Evolutionary conservation across 2,329 filamentous ascomycete species (phyloP), one percentile per base, ranked within the genome.

Genomic region (Stagonosporopsis rhizophila): DNA sequence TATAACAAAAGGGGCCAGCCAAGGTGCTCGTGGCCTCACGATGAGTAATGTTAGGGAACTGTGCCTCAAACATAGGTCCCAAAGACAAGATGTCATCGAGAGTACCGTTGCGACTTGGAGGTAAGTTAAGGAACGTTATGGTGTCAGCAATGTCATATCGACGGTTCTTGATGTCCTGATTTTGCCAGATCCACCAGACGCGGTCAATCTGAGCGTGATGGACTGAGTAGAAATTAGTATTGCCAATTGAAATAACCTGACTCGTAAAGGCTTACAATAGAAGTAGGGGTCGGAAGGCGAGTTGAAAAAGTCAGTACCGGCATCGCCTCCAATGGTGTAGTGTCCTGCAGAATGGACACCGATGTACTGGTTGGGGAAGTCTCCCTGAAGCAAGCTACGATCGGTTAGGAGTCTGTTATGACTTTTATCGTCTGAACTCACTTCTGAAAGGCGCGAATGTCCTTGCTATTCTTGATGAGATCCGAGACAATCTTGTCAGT

Each of bases 121-220:
- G 80, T 1, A 52, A 39, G 48, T 81, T 79, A 44, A 79, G 70
- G 17, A 82, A 73, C 2, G 80, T 82, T 8, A 73, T 73, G 4
- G 79, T 82, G 1, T 78, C 81, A 3, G 66, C 70, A 51, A 83
- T 75, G 25, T 68, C 71, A 45, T 75, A 68, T 49, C 70, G 70
- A 14, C 81, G 71, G 12, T 70, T 69, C 44, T 66, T 61, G 34
- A 74, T 61, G 44, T 81, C 75, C 42, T 77, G 67, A 54, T 79
- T 80, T 66, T 83, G 81, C 81, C 81, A 83, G 14, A 78, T 80
- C 79, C 79, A 81, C 70, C 75, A 83, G 2, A 75, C 64, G 2
- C 80, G 73, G 60, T 83, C 81, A 23, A 83, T 78, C 69, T 78
- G 77, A 2, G 74, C 74, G 55, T 83, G 81, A 59, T 82, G 80